A percentile compares a stretch with the other conserved stretches of the same genome.
These are phyloP conservation scores for Entrophospora sp. DNA, from an alignment of 192 early-diverging fungal species.

Conservation along the genomic window DNA sequence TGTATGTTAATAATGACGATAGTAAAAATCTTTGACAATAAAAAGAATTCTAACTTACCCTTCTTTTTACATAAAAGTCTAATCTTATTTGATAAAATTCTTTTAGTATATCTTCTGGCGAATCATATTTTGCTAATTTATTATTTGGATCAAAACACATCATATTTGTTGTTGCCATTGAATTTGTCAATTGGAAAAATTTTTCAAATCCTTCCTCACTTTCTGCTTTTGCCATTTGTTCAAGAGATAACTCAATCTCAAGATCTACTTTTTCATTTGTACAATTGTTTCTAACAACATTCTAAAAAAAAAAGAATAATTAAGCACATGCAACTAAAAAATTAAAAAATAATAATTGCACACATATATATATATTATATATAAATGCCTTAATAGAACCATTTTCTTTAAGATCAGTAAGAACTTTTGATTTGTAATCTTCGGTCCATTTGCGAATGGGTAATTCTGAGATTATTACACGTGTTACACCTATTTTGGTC, in stretches of 20 bases:
- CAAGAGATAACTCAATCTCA: constrained; percentile 49
- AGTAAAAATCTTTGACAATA: background rate
- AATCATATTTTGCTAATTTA: constrained; percentile 70
- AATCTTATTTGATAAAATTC: constrained; percentile 85
- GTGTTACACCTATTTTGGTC: constrained; percentile 60
- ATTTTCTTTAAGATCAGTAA: too few relatives aligned
- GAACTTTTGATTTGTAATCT: constrained; percentile 71
- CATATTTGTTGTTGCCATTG: constrained; percentile 80
- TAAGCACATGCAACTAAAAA: too few relatives aligned
- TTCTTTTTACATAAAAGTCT: constrained; percentile 81
- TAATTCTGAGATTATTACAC: constrained; percentile 82
- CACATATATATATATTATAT: too few relatives aligned
- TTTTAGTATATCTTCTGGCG: constrained; percentile 68
- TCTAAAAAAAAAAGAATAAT: too few relatives aligned
- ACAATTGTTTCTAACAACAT: too few relatives aligned
- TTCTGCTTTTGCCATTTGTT: constrained; percentile 64
- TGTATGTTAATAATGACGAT: background rate
- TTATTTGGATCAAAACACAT: constrained; percentile 89
- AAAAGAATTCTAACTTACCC: constrained; percentile 42
- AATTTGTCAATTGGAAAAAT: constrained; percentile 63
- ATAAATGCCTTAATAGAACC: too few relatives aligned
- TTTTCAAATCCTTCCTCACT: constrained; percentile 76
- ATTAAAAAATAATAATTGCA: too few relatives aligned
- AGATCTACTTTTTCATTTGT: constrained; percentile 61
- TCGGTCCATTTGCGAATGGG: constrained; percentile 87